These are phyloP conservation scores for Nicotiana noctiflora DNA, from an alignment of 257 asterid species.

Conservation along the genomic window DNA sequence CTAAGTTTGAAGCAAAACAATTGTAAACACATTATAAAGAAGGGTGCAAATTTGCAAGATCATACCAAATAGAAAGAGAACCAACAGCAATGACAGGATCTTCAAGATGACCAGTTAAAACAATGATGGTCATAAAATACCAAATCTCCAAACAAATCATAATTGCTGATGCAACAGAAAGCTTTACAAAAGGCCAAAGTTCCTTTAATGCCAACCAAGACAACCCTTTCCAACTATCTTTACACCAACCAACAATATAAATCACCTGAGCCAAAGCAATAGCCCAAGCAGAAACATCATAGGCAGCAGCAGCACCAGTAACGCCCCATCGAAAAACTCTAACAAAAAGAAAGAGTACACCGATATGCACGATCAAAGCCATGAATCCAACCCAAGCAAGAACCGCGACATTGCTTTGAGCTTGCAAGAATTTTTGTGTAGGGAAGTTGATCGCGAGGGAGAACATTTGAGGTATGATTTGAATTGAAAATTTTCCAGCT, in stretches of 20 bases:
- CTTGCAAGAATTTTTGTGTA: conserved; percentile 83
- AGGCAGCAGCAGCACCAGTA: conserved; percentile 89
- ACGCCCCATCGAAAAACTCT: conserved; percentile 68
- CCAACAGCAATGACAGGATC: conserved; percentile 90
- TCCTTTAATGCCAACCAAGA: conserved; percentile 75
- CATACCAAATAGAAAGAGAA: conserved; percentile 92
- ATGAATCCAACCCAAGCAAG: conserved; percentile 80
- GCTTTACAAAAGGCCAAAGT: conserved; percentile 59
- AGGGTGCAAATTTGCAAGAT: not conserved
- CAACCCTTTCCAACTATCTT: conserved; percentile 76
- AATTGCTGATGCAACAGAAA: conserved; percentile 76
- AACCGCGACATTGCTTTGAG: conserved; percentile 68
- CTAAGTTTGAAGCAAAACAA: not conserved
- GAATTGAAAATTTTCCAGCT: conserved; percentile 65
- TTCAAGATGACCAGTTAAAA: conserved; percentile 82
- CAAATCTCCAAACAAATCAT: conserved; percentile 98
- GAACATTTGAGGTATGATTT: conserved; percentile 81
- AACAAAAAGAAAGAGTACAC: conserved; percentile 45
- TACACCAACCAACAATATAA: conserved; percentile 74
- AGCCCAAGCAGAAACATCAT: conserved; percentile 73
- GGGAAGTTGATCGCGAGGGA: conserved; percentile 87
- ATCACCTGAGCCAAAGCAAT: conserved; percentile 65
- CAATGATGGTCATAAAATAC: conserved; percentile 96
- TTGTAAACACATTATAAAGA: not conserved
- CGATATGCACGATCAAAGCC: conserved; percentile 48